Percentiles rank a stretch among this genome's conserved stretches.
Conservation (phyloP, 1,284 basidiomycete species). For the Cutaneotrichosporon cutaneum region DNA sequence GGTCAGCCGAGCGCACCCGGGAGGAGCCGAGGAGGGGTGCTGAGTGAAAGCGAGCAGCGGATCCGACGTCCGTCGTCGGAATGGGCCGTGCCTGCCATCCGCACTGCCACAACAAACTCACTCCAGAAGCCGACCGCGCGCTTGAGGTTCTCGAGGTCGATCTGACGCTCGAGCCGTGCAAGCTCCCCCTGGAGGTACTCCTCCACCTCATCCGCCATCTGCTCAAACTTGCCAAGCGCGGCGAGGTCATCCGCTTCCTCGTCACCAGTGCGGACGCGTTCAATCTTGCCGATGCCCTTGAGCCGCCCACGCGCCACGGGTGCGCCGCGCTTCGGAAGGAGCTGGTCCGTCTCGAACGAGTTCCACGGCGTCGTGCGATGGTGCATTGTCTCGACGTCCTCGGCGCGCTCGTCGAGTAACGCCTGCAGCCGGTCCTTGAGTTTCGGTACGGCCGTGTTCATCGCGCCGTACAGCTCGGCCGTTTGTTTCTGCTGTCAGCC, state of each 20-base stretch:
- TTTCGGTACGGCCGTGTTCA: constrained; percentile 24
- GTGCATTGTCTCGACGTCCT: constrained; percentile 39
- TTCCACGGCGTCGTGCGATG: constrained; percentile 43
- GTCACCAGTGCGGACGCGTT: constrained; percentile 16
- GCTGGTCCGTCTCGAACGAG: constrained; percentile 22
- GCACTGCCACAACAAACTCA: constrained; percentile 3
- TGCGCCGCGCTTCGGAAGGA: background rate
- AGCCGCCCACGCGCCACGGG: background rate
- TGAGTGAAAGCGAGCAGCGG: background rate
- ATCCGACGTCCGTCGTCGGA: too few species aligned
- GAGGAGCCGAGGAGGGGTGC: background rate
- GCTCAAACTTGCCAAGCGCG: constrained; percentile 35
- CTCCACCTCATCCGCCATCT: constrained; percentile 43
- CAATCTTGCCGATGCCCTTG: constrained; percentile 14
- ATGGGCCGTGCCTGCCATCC: too few species aligned
- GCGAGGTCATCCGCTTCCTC: constrained; percentile 18
- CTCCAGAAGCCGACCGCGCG: constrained; percentile 11
- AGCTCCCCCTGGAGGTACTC: constrained; percentile 34
- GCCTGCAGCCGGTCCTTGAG: constrained; percentile 27
- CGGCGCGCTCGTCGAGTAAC: constrained; percentile 26
- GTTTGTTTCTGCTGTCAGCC: constrained; percentile 26
- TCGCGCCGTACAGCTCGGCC: constrained; percentile 24
- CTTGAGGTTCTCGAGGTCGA: constrained; percentile 17
- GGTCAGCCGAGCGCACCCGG: background rate
- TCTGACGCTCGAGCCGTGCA: constrained; percentile 22